Base-by-base conservation (phyloP, 352 stramenopile species). In the Pythium graminicola region DNA sequence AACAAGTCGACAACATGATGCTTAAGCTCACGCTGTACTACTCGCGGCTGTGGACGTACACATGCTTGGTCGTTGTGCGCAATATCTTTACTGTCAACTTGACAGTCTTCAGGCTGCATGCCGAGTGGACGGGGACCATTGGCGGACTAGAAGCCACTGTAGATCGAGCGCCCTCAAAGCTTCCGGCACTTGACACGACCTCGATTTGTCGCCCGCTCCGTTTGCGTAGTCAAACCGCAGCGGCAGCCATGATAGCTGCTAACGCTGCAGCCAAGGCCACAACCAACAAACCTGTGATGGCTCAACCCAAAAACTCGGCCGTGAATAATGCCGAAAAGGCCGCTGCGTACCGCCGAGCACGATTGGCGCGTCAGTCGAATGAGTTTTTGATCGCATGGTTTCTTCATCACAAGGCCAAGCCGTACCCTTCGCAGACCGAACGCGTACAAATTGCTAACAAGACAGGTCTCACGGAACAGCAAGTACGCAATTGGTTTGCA, bases 401-500 rank as follows among this genome's bases (percentile, higher is more conserved):
- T 48, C 67, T 93, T 16, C 78, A 82, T 23, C 82, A 93, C 65
- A 93, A 91, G 60, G 54, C 74, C 19, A 91, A 91, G 22, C 82
- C 82, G 62, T 93, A 93, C 52, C 82, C 82, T 38, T 85, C 80
- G 1, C 52, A 68, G 1, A 50, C 65, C 7, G 82, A 93, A 64
- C 82, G 82, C 23, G 13, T 62, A 17, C 62, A 83, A 38, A 91
- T 93, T 36, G 80, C 82, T 4, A 68, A 72, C 4, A 73, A 72
- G 44, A 91, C 80, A 3, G 77, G 76, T 0, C 56, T 93, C 24
- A 74, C 70, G 6, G 82, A 91, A 62, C 81, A 89, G 49, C 82
- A 93, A 53, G 81, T 93, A 52, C 81, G 81, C 56, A 91, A 93
- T 51, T 93, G 82, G 82, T 93, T 93, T 62, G 81, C 82, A 17